Evolutionary conservation across 371 early-diverging fungal genomes (phyloP).

Genomic region (Dinochytrium kinnereticum): DNA sequence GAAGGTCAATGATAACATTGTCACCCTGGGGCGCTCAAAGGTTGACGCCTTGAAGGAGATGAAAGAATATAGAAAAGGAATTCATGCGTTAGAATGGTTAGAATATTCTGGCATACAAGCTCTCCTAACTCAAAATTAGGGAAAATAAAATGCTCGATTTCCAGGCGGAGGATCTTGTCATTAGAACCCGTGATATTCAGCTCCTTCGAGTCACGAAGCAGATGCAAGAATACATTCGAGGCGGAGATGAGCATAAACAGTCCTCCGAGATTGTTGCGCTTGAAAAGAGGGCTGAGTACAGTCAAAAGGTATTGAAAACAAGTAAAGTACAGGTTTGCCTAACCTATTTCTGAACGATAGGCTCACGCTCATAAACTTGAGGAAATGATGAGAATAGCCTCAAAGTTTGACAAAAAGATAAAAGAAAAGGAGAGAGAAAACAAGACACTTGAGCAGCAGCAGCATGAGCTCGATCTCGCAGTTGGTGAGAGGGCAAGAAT

Average conservation of each 20-base stretch:
- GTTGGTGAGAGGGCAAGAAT: conserved; percentile 47
- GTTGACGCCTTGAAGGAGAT: conserved; percentile 64
- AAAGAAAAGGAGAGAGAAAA: conserved; percentile 47
- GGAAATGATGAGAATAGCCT: conserved; percentile 37
- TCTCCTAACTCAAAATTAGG: conserved; percentile 35
- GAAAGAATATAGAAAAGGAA: conserved; percentile 65
- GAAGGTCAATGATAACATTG: conserved; percentile 54
- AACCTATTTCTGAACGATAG: conserved; percentile 4
- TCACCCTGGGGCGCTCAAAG: conserved; percentile 52
- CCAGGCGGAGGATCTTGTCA: conserved; percentile 59
- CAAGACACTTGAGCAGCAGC: conserved; percentile 33
- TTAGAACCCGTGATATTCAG: conserved; percentile 61
- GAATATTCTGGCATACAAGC: background rate
- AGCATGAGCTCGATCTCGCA: conserved; percentile 34
- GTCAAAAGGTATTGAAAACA: conserved; percentile 40
- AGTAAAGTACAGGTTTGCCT: background rate
- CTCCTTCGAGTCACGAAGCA: conserved; percentile 62
- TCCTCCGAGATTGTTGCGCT: conserved; percentile 52
- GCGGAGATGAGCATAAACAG: conserved; percentile 58
- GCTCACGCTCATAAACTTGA: conserved; percentile 52
- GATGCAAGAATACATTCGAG: conserved; percentile 64
- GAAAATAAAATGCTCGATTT: conserved; percentile 65
- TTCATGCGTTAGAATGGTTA: conserved; percentile 64
- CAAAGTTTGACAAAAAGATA: conserved; percentile 42
- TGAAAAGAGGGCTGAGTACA: conserved; percentile 54